Evolutionary conservation across 176 grass and related monocot genomes (phyloP).

Genomic region (Typha latifolia): DNA sequence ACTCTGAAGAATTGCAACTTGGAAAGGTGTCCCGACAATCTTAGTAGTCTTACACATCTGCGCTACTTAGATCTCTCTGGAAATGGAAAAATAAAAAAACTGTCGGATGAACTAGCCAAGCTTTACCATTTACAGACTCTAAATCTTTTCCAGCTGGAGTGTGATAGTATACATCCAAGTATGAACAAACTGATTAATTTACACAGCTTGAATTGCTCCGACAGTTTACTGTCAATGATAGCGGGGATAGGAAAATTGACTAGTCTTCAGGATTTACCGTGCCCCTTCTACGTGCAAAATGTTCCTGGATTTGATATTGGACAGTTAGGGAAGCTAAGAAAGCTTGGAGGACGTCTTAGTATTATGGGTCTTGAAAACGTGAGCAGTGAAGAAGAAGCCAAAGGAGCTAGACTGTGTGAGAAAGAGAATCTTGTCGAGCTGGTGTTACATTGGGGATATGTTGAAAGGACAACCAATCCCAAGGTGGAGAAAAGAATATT

Average conservation of each 20-base stretch:
- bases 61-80: neutral
- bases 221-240: constrained; percentile 3
- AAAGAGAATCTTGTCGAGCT: constrained; percentile 1
- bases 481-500: too few species aligned
- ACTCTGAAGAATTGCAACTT: neutral
- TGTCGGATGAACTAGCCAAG: too few species aligned
- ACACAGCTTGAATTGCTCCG: constrained; percentile 14
- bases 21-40: neutral
- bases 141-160: neutral
- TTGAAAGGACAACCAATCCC: too few species aligned
- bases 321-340: constrained; percentile 28
- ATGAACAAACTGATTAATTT: constrained; percentile 24
- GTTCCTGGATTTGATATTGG: constrained; percentile 17
- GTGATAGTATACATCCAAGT: constrained; percentile 7
- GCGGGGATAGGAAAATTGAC: constrained; percentile 30
- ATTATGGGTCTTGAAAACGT: constrained; percentile 24
- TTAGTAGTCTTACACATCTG: neutral
- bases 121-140: neutral
- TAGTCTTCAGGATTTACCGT: constrained; percentile 23
- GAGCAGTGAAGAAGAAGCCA: constrained; percentile 14
- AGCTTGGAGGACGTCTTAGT: constrained; percentile 16
- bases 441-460: too few species aligned
- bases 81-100: neutral
- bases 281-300: constrained; percentile 8
- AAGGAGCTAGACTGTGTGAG: constrained; percentile 10